Conservation (phyloP, 2,329 filamentous ascomycete genomes). For the Botrytis cinerea region DNA sequence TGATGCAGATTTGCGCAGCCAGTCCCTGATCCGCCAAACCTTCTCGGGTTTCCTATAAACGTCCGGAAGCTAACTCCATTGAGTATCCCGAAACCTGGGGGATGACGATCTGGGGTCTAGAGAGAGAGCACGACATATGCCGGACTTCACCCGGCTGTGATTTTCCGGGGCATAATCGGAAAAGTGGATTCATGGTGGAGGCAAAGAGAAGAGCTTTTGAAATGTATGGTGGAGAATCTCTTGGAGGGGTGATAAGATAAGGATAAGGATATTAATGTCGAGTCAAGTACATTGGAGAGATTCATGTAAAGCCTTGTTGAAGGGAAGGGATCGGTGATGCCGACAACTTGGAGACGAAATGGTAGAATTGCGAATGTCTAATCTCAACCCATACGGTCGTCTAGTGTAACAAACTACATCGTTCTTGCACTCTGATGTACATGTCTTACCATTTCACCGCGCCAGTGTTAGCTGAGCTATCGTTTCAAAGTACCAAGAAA, state of each 20-base stretch:
- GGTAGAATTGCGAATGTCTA: not conserved
- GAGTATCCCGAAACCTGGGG: not conserved
- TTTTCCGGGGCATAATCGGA: not conserved
- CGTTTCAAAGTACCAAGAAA: not conserved
- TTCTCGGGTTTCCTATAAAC: not conserved
- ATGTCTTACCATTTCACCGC: not conserved
- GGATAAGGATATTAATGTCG: not conserved
- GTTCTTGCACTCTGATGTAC: not conserved
- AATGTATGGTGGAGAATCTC: not conserved
- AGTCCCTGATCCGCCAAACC: not conserved
- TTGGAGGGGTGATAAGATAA: constrained; percentile 10
- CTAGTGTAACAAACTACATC: not conserved
- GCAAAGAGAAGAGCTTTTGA: not conserved
- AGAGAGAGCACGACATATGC: too few species aligned
- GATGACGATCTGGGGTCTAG: not conserved
- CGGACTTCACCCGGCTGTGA: not conserved
- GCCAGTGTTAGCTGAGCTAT: not conserved
- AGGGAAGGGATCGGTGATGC: not conserved
- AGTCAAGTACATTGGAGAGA: not conserved
- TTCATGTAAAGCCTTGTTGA: not conserved
- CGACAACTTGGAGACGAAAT: not conserved
- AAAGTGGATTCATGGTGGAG: not conserved
- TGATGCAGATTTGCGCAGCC: not conserved
- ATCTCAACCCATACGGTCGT: not conserved
- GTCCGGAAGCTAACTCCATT: not conserved